phyloP scores from a whole-genome alignment of 2,329 filamentous ascomycete genomes.

The Coniochaeta sp. region DNA sequence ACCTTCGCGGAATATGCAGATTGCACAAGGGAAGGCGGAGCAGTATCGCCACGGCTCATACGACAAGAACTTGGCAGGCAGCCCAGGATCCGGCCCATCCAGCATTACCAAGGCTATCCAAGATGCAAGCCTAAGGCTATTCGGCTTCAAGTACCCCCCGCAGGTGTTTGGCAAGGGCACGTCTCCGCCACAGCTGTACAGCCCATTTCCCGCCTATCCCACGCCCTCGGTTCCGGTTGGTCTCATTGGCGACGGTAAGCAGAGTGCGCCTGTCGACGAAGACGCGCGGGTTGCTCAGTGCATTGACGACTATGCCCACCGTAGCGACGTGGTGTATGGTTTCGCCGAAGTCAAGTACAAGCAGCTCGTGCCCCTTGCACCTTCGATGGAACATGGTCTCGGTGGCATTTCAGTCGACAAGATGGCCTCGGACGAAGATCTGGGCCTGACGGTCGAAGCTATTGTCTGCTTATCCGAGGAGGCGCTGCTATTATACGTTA shows the following conservation, averaged over 20 bases:
- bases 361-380: conserved; percentile 84
- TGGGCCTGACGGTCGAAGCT: conserved; percentile 78
- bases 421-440: conserved; percentile 54
- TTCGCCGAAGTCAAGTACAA: conserved; percentile 99
- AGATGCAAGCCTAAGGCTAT: conserved; percentile 73
- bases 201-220: conserved; percentile 79
- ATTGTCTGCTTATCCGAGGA: conserved; percentile 86
- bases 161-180: conserved; percentile 53
- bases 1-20: conserved; percentile 65
- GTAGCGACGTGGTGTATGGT: conserved; percentile 93
- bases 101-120: conserved; percentile 93
- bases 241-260: conserved; percentile 61
- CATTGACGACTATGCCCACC: conserved; percentile 86
- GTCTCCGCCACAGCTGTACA: conserved; percentile 70
- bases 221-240: conserved; percentile 54
- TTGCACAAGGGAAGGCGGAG: conserved; percentile 60
- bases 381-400: conserved; percentile 66
- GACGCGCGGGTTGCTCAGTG: conserved; percentile 70
- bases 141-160: conserved; percentile 64
- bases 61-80: conserved; percentile 65
- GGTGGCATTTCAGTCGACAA: conserved; percentile 54
- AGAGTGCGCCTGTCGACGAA: conserved; percentile 61
- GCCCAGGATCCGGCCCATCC: conserved; percentile 69
- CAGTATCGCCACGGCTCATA: conserved; percentile 76
- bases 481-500: conserved; percentile 91